Evolutionary conservation across 768 basidiomycete genomes (phyloP).

Genomic region (Gyrodon lividus): DNA sequence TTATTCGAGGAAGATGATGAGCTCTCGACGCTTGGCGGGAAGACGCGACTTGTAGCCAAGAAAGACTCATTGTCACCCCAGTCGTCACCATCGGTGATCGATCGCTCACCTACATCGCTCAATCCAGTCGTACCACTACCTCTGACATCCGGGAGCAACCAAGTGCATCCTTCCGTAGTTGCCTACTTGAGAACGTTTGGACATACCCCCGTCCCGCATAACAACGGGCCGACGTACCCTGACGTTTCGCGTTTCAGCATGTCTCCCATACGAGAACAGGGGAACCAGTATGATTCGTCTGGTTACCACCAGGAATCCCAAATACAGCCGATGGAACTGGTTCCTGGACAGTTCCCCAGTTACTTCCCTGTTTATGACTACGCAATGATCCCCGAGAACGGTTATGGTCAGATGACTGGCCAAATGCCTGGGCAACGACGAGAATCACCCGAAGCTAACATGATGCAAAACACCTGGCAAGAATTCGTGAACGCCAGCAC

Average conservation of each 20-base stretch:
- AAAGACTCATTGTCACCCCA: slow-evolving; percentile 57
- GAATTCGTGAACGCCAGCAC: slow-evolving; percentile 48
- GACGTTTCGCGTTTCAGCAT: slow-evolving; percentile 25
- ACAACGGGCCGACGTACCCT: slow-evolving; percentile 22
- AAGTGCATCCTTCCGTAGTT: slow-evolving; percentile 60
- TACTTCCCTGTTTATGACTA: slow-evolving; percentile 82
- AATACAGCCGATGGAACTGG: slow-evolving; percentile 32
- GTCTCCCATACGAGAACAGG: slow-evolving; percentile 22
- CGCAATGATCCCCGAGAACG: slow-evolving; percentile 35
- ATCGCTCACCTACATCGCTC: slow-evolving; percentile 67
- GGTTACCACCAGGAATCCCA: slow-evolving; percentile 21
- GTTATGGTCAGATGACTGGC: slow-evolving; percentile 39
- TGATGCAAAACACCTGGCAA: slow-evolving; percentile 60
- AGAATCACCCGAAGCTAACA: slow-evolving; percentile 56
- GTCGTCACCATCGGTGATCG: slow-evolving; percentile 39
- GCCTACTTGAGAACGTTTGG: slow-evolving; percentile 69
- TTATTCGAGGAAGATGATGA: slow-evolving; percentile 60
- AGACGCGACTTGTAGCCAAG: slow-evolving; percentile 62
- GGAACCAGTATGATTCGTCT: slow-evolving; percentile 17
- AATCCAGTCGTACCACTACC: slow-evolving; percentile 75
- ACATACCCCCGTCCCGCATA: slow-evolving; percentile 22
- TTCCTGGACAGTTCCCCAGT: slow-evolving; percentile 49
- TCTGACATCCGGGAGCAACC: slow-evolving; percentile 47
- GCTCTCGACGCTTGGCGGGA: slow-evolving; percentile 61
- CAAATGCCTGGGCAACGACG: slow-evolving; percentile 35